Conservation (phyloP, 2,329 filamentous ascomycete species). For the Corniculantispora saksenae region DNA sequence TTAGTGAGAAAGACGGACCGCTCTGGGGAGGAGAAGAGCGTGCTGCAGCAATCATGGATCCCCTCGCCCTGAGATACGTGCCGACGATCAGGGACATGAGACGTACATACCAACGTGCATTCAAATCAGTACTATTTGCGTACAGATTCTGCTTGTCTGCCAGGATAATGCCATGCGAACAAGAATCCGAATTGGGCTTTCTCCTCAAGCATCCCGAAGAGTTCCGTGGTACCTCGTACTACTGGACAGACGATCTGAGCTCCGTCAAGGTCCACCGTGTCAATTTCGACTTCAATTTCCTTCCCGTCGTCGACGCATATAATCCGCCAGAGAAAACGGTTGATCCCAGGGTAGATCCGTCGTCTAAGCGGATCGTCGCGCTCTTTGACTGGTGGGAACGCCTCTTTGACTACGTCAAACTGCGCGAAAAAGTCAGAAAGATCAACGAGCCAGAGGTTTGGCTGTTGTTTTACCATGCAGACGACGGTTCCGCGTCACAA, state of each 20-base stretch:
- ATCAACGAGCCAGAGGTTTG: constrained; percentile 8
- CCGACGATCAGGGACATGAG: constrained; percentile 15
- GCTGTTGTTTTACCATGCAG: constrained; percentile 3
- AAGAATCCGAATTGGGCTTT: constrained; percentile 13
- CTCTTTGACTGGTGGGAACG: constrained; percentile 17
- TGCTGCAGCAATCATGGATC: too few species aligned
- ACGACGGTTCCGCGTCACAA: neutral
- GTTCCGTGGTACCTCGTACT: constrained; percentile 11
- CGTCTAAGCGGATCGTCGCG: constrained; percentile 1
- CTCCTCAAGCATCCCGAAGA: constrained; percentile 3
- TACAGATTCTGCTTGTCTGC: constrained; percentile 9
- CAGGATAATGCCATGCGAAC: neutral
- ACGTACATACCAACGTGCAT: constrained; percentile 13
- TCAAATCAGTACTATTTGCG: constrained; percentile 14
- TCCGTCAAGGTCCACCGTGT: constrained; percentile 9
- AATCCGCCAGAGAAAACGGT: neutral
- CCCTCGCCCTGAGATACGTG: neutral
- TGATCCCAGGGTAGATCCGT: too few species aligned
- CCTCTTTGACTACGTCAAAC: constrained; percentile 6
- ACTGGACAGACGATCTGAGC: neutral
- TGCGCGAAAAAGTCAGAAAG: neutral
- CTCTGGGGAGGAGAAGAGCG: neutral
- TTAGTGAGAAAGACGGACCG: constrained; percentile 12
- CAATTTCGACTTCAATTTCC: constrained; percentile 10
- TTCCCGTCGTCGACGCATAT: constrained; percentile 12